phyloP scores from a whole-genome alignment of 2,329 filamentous ascomycete species.

The Colletotrichum sp. region DNA sequence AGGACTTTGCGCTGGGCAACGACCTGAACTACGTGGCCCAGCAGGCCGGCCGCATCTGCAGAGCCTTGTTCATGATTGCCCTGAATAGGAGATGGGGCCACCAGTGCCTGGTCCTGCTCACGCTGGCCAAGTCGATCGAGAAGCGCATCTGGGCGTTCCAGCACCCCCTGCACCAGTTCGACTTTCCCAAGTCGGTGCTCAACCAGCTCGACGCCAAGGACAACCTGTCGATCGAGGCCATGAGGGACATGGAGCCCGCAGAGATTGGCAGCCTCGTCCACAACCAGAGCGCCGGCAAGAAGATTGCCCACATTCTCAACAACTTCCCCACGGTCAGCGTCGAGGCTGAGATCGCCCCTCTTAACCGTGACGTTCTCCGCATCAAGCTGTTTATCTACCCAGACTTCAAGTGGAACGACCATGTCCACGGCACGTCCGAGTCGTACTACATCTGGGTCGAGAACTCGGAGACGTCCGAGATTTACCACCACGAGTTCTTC shows the following conservation, averaged over 20 bases:
- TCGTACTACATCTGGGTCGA: constrained; percentile 99
- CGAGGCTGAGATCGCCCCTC: constrained; percentile 91
- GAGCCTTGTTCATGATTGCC: constrained; percentile 96
- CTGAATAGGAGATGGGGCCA: constrained; percentile 95
- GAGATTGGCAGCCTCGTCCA: constrained; percentile 93
- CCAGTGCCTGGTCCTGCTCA: constrained; percentile 89
- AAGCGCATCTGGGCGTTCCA: constrained; percentile 94
- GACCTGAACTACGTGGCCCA: constrained; percentile 96
- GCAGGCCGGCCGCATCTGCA: constrained; percentile 91
- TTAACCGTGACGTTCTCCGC: constrained; percentile 94
- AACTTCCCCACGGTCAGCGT: constrained; percentile 93
- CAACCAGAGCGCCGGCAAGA: constrained; percentile 85
- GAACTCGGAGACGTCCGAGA: constrained; percentile 96
- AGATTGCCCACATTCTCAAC: constrained; percentile 79
- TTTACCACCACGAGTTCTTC: constrained; percentile 98
- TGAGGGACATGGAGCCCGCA: constrained; percentile 90
- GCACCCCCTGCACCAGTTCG: constrained; percentile 94
- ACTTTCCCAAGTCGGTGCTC: constrained; percentile 82
- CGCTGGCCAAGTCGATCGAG: constrained; percentile 95
- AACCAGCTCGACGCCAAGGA: constrained; percentile 86
- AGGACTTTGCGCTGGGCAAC: constrained; percentile 92
- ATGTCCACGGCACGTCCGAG: constrained; percentile 90
- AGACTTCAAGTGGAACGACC: constrained; percentile 94
- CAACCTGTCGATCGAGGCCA: constrained; percentile 75
- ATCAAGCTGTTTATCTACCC: constrained; percentile 86